phyloP scores from a whole-genome alignment of 2,329 filamentous ascomycete genomes.

The Zymoseptoria pseudotritici region DNA sequence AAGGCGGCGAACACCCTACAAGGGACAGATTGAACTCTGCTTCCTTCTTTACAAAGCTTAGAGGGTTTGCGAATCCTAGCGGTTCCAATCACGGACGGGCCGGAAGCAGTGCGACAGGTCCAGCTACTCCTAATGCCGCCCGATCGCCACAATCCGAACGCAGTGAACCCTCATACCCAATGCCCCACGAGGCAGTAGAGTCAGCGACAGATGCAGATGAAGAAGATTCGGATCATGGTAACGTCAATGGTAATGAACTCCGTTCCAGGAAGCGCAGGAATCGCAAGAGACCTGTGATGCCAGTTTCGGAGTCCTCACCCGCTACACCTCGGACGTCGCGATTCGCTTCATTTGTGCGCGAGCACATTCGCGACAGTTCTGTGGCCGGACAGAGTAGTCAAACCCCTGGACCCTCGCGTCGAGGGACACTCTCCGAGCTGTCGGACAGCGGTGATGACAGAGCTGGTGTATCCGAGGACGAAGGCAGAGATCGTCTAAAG shows the following conservation, averaged over 20 bases:
- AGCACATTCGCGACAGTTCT: slow-evolving; percentile 37
- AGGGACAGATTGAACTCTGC: slow-evolving; percentile 17
- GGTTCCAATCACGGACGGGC: slow-evolving; percentile 2
- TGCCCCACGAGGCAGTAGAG: slow-evolving; percentile 39
- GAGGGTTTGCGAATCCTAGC: slow-evolving; percentile 21
- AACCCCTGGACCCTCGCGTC: slow-evolving; percentile 52
- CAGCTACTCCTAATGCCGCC: slow-evolving; percentile 19
- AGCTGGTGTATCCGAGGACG: slow-evolving; percentile 44
- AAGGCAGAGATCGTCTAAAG: slow-evolving; percentile 42
- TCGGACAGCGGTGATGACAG: slow-evolving; percentile 35
- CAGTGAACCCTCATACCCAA: slow-evolving; percentile 25
- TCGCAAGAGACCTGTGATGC: slow-evolving; percentile 51
- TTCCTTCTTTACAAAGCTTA: slow-evolving; percentile 27
- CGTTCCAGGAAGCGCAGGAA: slow-evolving; percentile 59
- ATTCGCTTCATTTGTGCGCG: slow-evolving; percentile 41
- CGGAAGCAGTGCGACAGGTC: slow-evolving; percentile 10
- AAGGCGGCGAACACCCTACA: slow-evolving; percentile 8
- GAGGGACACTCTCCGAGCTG: slow-evolving; percentile 38
- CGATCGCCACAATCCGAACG: slow-evolving; percentile 28
- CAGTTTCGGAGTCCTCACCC: slow-evolving; percentile 56
- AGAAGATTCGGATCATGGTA: slow-evolving; percentile 46
- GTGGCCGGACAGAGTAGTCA: slow-evolving; percentile 46
- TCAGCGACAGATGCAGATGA: slow-evolving; percentile 74
- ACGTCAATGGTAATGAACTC: slow-evolving; percentile 38
- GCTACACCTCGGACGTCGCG: slow-evolving; percentile 55